Evolutionary conservation across 2,329 filamentous ascomycete genomes (phyloP).

Genomic region (Penicillium sp.): DNA sequence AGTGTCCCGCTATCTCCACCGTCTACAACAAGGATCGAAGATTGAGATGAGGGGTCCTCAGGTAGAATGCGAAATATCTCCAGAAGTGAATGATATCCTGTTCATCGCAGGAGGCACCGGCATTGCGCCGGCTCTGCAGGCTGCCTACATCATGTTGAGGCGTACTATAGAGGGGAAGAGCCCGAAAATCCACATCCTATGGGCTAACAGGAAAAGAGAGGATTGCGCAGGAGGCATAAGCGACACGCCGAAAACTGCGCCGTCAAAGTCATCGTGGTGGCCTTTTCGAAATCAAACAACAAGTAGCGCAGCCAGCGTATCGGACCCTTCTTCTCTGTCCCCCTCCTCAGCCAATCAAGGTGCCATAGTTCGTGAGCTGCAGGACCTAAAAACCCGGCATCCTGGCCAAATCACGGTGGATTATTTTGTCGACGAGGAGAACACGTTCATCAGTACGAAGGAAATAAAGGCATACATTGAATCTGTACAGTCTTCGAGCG

Average conservation of each 20-base stretch:
- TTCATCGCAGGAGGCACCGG: conserved; percentile 93
- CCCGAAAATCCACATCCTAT: conserved; percentile 67
- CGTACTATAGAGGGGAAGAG: conserved; percentile 26
- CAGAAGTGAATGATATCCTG: conserved; percentile 57
- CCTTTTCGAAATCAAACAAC: conserved; percentile 20
- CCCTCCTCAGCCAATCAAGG: conserved; percentile 15
- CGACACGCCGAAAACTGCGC: conserved; percentile 35
- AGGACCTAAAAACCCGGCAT: conserved; percentile 57
- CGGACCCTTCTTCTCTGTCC: background rate
- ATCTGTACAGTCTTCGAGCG: conserved; percentile 17
- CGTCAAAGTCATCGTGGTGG: conserved; percentile 25
- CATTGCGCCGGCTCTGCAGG: conserved; percentile 83
- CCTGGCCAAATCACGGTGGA: conserved; percentile 59
- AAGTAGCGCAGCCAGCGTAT: conserved; percentile 4
- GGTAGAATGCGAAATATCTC: conserved; percentile 61
- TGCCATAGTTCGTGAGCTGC: conserved; percentile 59
- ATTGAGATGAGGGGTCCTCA: conserved; percentile 78
- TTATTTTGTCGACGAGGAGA: conserved; percentile 81
- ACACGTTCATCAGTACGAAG: conserved; percentile 57
- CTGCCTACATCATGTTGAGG: conserved; percentile 57
- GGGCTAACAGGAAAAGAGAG: conserved; percentile 68
- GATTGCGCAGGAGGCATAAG: conserved; percentile 62
- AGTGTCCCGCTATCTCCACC: conserved; percentile 75
- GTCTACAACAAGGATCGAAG: conserved; percentile 57
- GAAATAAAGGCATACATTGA: conserved; percentile 42